A percentile compares a stretch with the other conserved stretches of the same genome.
Evolutionary conservation across 768 basidiomycete species (phyloP).

Genomic region (Tylopilus sp.): DNA sequence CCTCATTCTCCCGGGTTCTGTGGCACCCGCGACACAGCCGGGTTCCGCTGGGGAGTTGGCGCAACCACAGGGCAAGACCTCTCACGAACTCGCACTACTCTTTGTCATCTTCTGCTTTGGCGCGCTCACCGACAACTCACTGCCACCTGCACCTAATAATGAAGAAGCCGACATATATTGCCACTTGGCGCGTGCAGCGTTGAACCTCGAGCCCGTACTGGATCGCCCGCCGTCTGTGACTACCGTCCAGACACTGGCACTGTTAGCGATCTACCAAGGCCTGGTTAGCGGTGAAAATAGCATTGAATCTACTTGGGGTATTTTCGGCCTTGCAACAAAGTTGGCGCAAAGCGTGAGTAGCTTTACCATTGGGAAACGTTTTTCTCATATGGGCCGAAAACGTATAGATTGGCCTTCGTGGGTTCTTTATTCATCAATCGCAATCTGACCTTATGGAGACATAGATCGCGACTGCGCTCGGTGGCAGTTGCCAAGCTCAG

Average conservation of each 20-base stretch:
- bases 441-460: slow-evolving; percentile 12
- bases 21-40: slow-evolving; percentile 17
- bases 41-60: neutral
- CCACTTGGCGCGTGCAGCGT: slow-evolving; percentile 58
- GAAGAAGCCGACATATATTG: slow-evolving; percentile 52
- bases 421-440: slow-evolving; percentile 26
- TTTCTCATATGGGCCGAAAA: slow-evolving; percentile 3
- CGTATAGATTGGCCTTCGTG: slow-evolving; percentile 63
- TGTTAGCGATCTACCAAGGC: slow-evolving; percentile 73
- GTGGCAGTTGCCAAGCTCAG: slow-evolving; percentile 57
- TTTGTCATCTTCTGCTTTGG: slow-evolving; percentile 65
- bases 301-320: slow-evolving; percentile 64
- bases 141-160: slow-evolving; percentile 53
- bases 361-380: neutral
- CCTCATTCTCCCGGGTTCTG: slow-evolving; percentile 24
- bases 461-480: slow-evolving; percentile 71
- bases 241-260: slow-evolving; percentile 61
- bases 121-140: slow-evolving; percentile 50
- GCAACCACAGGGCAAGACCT: slow-evolving; percentile 26
- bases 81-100: slow-evolving; percentile 62
- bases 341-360: slow-evolving; percentile 63
- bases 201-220: slow-evolving; percentile 64
- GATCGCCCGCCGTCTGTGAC: slow-evolving; percentile 70
- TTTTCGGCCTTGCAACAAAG: slow-evolving; percentile 63
- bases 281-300: slow-evolving; percentile 65